Evolutionary conservation across 345 rosid species (phyloP).

Genomic region (Durio zibethinus): DNA sequence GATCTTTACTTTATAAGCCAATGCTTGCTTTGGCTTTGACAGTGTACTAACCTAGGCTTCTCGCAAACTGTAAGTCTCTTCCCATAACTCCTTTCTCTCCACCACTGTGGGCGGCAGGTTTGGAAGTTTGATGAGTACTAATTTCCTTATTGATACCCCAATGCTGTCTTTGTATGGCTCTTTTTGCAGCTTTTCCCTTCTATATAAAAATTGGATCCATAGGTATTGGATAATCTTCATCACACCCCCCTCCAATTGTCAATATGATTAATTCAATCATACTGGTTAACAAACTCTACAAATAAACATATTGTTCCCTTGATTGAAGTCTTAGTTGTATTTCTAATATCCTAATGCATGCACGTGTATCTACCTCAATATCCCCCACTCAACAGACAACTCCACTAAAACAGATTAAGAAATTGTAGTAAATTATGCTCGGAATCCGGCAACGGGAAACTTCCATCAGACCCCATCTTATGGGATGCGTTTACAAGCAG

Average conservation of each 20-base stretch:
- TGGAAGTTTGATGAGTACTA: not conserved
- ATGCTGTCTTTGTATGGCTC: not conserved
- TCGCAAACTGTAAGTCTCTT: not conserved
- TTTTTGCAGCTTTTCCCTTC: not conserved
- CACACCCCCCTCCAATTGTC: not conserved
- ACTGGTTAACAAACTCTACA: slow-evolving; percentile 22
- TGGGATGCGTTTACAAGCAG: not conserved
- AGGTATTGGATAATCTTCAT: not conserved
- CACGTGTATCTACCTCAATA: slow-evolving; percentile 32
- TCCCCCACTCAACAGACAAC: slow-evolving; percentile 37
- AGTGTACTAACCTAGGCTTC: not conserved
- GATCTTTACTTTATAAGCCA: not conserved
- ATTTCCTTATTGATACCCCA: not conserved
- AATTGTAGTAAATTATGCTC: slow-evolving; percentile 9
- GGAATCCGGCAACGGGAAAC: slow-evolving; percentile 33
- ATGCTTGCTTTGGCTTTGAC: not conserved
- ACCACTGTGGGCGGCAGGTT: not conserved
- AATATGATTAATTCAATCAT: slow-evolving; percentile 3
- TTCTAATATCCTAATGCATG: slow-evolving; percentile 29
- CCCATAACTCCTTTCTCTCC: not conserved
- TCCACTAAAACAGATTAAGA: not conserved
- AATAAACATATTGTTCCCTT: slow-evolving; percentile 41
- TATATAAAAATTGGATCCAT: not conserved
- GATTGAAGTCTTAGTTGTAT: slow-evolving; percentile 29
- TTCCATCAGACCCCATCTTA: slow-evolving; percentile 37